Percentiles rank a stretch among this genome's conserved stretches.
Conservation (phyloP, 345 rosid species). For the Dipteronia dyeriana region DNA sequence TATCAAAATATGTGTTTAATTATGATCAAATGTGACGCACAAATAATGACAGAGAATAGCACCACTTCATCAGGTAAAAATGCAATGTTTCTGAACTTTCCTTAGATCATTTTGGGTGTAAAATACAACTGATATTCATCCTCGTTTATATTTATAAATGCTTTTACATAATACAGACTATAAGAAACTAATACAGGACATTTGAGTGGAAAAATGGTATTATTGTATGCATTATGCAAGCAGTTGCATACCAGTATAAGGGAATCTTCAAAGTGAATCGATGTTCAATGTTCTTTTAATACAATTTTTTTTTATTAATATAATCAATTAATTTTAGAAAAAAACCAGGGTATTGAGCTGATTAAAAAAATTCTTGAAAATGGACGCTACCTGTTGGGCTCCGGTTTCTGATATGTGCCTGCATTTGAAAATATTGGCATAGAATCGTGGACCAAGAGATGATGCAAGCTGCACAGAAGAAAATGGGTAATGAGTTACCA, state of each 20-base stretch:
- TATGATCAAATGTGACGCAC: not conserved
- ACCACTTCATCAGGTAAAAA: not conserved
- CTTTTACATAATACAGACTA: not conserved
- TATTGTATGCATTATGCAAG: not conserved
- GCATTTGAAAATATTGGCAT: slow-evolving; percentile 93
- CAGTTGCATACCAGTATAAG: not conserved
- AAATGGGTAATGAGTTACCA: not conserved
- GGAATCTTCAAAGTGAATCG: not conserved
- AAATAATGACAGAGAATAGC: not conserved
- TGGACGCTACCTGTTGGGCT: slow-evolving; percentile 77
- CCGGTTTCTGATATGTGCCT: slow-evolving; percentile 97
- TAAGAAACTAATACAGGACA: not conserved
- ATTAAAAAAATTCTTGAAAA: not conserved
- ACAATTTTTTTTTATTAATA: not conserved
- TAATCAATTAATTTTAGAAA: not conserved
- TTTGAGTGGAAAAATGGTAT: not conserved
- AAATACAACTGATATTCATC: not conserved
- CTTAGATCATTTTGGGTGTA: not conserved
- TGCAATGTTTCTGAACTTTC: not conserved
- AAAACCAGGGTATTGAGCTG: not conserved
- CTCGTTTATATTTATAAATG: not conserved
- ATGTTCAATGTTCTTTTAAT: not conserved
- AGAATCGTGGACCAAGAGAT: slow-evolving; percentile 96
- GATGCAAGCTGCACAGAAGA: slow-evolving; percentile 82
- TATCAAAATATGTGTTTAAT: not conserved